These are phyloP conservation scores for Ilex paraguariensis DNA, from an alignment of 305 asterid species.

Conservation along the genomic window DNA sequence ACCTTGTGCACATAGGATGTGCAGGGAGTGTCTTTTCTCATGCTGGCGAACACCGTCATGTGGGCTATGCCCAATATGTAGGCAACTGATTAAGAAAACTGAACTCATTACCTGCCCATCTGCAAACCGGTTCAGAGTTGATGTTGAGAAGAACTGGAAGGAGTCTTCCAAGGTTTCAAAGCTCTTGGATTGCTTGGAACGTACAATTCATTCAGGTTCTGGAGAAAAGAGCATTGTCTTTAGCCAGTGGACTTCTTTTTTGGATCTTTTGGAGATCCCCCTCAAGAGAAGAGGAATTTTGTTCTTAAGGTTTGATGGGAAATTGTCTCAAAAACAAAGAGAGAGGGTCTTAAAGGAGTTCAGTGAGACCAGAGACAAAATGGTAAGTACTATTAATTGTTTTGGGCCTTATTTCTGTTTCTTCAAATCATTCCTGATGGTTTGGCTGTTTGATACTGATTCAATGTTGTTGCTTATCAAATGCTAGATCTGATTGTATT, in stretches of 20 bases:
- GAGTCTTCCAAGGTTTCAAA: slow-evolving; percentile 66
- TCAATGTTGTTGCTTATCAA: not conserved
- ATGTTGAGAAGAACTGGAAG: slow-evolving; percentile 56
- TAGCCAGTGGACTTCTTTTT: slow-evolving; percentile 77
- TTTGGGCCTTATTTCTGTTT: too few species aligned
- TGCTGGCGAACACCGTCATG: slow-evolving; percentile 58
- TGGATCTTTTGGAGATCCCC: slow-evolving; percentile 68
- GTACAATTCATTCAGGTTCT: slow-evolving; percentile 21
- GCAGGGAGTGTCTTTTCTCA: slow-evolving; percentile 70
- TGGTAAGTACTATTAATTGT: slow-evolving; percentile 24
- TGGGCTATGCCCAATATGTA: slow-evolving; percentile 72
- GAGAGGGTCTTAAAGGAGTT: slow-evolving; percentile 64
- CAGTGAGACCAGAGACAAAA: slow-evolving; percentile 50
- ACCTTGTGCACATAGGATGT: slow-evolving; percentile 83
- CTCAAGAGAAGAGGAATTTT: slow-evolving; percentile 36
- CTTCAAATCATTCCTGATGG: too few species aligned
- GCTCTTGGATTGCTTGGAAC: slow-evolving; percentile 56
- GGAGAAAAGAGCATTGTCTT: slow-evolving; percentile 73
- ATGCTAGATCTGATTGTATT: not conserved
- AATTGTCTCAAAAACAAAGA: slow-evolving; percentile 52
- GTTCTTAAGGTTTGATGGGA: slow-evolving; percentile 72
- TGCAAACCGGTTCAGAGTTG: slow-evolving; percentile 33
- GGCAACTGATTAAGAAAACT: slow-evolving; percentile 42
- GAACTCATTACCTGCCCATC: slow-evolving; percentile 75
- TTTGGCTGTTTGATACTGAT: not conserved